A percentile compares a stretch with the other conserved stretches of the same genome.
phyloP scores from a whole-genome alignment of 176 grass and related monocot genomes.

The Zoysia pacifica region DNA sequence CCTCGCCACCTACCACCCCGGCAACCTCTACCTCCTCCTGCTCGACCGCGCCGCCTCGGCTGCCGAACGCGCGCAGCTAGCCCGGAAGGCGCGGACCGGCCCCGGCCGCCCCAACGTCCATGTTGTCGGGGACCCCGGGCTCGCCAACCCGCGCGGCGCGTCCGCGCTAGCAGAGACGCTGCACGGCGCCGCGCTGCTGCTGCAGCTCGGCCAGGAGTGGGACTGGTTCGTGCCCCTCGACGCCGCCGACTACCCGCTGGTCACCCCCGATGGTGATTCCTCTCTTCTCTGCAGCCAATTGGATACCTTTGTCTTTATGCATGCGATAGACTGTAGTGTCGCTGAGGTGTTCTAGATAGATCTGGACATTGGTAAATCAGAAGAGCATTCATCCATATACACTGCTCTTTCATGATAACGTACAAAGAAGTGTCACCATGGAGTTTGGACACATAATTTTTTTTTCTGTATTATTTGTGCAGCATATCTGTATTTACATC shows the following conservation, averaged over 20 bases:
- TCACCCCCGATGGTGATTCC: constrained; percentile 74
- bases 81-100: constrained; percentile 16
- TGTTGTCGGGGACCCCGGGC: constrained; percentile 74
- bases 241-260: constrained; percentile 77
- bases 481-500: neutral
- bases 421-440: neutral
- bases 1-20: constrained; percentile 73
- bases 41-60: constrained; percentile 72
- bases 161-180: constrained; percentile 68
- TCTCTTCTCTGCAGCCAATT: constrained; percentile 22
- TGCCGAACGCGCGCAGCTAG: constrained; percentile 57
- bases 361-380: constrained; percentile 2
- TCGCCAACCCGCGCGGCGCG: constrained; percentile 69
- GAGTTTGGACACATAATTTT: neutral
- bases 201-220: constrained; percentile 61
- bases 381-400: neutral
- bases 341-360: neutral
- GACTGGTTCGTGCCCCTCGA: constrained; percentile 91
- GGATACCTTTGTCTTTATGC: neutral
- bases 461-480: neutral
- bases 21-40: constrained; percentile 86
- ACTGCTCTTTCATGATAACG: neutral
- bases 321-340: neutral
- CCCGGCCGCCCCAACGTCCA: constrained; percentile 63
- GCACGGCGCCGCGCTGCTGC: constrained; percentile 80